A percentile compares a stretch with the other conserved stretches of the same genome.
Evolutionary conservation across 2,329 filamentous ascomycete species (phyloP).

Genomic region (Parafenestella ontariensis): DNA sequence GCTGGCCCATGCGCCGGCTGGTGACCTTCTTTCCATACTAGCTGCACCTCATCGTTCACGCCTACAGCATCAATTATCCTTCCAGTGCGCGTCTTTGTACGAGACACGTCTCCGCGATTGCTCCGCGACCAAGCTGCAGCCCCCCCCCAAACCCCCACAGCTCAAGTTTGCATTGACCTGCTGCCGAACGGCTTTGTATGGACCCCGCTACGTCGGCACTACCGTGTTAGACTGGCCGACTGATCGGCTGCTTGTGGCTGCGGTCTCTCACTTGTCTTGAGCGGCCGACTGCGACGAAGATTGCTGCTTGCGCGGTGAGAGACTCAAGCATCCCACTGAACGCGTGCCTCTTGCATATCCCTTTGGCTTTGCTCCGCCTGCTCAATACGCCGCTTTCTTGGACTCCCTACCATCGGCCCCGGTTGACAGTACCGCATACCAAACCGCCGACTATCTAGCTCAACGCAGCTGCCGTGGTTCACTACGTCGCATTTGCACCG

Average conservation of each 20-base stretch:
- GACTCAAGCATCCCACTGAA: constrained; percentile 4
- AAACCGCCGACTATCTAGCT: constrained; percentile 9
- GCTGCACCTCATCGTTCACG: constrained; percentile 23
- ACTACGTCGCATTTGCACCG: constrained; percentile 2
- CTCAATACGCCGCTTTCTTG: background rate
- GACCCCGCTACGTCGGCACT: constrained; percentile 35
- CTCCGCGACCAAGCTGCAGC: background rate
- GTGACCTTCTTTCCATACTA: constrained; percentile 10
- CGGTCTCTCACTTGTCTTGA: constrained; percentile 27
- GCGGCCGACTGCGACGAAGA: constrained; percentile 17
- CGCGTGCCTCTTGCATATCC: constrained; percentile 14
- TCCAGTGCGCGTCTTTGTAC: constrained; percentile 9
- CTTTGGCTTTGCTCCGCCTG: constrained; percentile 12
- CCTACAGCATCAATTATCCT: constrained; percentile 7
- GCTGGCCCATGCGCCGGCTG: constrained; percentile 19
- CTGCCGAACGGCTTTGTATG: constrained; percentile 11
- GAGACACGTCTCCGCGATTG: constrained; percentile 9
- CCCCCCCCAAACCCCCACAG: background rate
- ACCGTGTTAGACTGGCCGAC: constrained; percentile 30
- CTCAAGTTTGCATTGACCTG: background rate
- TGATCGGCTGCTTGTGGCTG: constrained; percentile 9
- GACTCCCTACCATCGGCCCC: constrained; percentile 5
- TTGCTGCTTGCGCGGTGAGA: constrained; percentile 16
- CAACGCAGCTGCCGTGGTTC: constrained; percentile 6
- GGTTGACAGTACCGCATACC: constrained; percentile 5